Evolutionary conservation across 495 filamentous ascomycete genomes (phyloP).

Genomic region (Tuber brumale): DNA sequence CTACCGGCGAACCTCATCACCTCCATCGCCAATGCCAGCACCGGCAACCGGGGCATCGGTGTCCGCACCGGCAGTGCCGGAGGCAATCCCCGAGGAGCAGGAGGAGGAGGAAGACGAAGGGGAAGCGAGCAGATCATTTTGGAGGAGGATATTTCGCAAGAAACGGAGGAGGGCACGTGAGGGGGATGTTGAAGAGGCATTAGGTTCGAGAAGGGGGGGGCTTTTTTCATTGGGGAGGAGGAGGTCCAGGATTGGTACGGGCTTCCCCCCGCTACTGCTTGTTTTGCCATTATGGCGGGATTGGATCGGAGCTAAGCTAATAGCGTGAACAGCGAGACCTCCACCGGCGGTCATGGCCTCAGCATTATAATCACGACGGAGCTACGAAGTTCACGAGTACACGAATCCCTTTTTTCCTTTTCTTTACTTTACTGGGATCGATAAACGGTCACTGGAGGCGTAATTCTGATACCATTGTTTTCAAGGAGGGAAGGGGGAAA

Average conservation of each 20-base stretch:
- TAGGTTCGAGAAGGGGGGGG: neutral
- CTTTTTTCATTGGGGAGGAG: neutral
- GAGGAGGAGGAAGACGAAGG: neutral
- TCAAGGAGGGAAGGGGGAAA: neutral
- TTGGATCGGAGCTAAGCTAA: neutral
- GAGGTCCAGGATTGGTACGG: neutral
- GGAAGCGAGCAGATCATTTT: neutral
- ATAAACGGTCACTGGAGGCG: neutral
- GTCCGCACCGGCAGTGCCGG: neutral
- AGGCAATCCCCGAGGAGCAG: neutral
- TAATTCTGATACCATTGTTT: neutral
- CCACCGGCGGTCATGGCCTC: slow-evolving; percentile 1
- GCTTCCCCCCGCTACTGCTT: neutral
- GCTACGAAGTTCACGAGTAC: neutral
- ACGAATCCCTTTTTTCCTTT: neutral
- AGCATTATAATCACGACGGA: neutral
- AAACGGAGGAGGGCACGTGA: neutral
- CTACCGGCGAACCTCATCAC: slow-evolving; percentile 1
- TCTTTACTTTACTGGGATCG: neutral
- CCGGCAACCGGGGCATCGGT: neutral
- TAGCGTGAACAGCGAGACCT: neutral
- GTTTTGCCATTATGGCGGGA: neutral
- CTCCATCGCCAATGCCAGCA: neutral
- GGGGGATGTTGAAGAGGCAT: neutral
- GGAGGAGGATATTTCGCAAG: neutral